Evolutionary conservation across 306 rosid species (phyloP), one percentile per base, ranked within the genome.

Genomic region (Geum urbanum): DNA sequence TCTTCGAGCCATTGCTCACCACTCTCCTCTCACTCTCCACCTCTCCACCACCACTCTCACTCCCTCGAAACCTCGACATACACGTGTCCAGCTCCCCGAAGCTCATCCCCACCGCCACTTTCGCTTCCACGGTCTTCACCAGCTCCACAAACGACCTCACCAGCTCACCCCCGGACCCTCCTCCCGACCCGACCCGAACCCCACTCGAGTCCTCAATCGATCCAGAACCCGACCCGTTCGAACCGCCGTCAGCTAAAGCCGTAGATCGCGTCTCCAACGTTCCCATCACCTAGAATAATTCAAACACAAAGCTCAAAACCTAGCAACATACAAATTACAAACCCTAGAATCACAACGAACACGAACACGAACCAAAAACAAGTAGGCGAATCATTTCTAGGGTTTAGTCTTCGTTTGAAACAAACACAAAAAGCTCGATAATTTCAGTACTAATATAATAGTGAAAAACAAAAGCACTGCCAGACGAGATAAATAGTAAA

Each of bases 261-360:
- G 69, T 73, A 18, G 80, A 53, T 77, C 80, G 74, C 40, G 80
- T 81, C 74, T 82, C 86, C 53, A 80, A 82, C 37, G 58, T 84
- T 24, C 84, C 89, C 97, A 88, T 88, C 56, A 61, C 69, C 71
- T 59, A 75, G 63, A 47, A 66, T 50, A 39, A 81, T 86, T 63
- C 80, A 82, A 77, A 72, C 80, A 74, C 75, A 56, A 49, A 47
- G 61, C 5, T 58, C 67, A 52, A 62, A 49, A 19, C 57, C 44
- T 76, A 62, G 46, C 51, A 32, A 32, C 37, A 32, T 2, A 32
- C 37, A 32, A 32, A 32, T 32, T 32, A 32, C 19, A 20, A 66
- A 60, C 35, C 68, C 60, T n/a, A 73, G 24, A 69, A 74, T 41
- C 47, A 32, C 50, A n/a, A 69, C 27, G 19, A 68, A 7, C 9